Base-by-base conservation (phyloP, 2,329 filamentous ascomycete genomes). In the Aspergillus felis region DNA sequence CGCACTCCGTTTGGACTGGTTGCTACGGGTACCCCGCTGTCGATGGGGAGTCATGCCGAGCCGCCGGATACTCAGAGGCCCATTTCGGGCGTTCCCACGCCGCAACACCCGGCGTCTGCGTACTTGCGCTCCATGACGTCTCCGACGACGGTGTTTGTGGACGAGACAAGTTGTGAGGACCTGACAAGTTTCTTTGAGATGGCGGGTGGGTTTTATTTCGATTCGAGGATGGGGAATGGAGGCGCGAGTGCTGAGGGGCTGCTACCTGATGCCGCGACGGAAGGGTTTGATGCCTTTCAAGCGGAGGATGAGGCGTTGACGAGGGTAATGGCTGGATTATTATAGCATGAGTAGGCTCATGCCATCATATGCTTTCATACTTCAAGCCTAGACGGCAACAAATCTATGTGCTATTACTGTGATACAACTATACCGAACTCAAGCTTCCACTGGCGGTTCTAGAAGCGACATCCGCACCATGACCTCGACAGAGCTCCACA, bases 161-260 rank as follows among this genome's bases (percentile, higher is more conserved):
- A 66, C 25, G 55, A 63, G 0, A 69, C 69, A 28, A 63, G 59
- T 25, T 74, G 75, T 38, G 71, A 82, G 57, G 84, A 87, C 62
- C 67, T 87, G 47, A 85, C 83, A 4, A 84, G 77, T 58, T 73
- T 86, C 59, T 87, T 87, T 58, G 84, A 86, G 63, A 81, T 84
- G 54, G 84, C 83, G 0, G 84, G 84, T 0, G 81, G 78, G 0
- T 53, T 74, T 3, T 73, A 73, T 20, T 70, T 71, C 42, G 68
- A 71, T 52, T 61, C 66, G 2, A 32, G 57, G 27, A 41, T 57
- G 29, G 54, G 57, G 9, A 50, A 47, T 8, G 48, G 48, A 1
- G 12, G 54, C 1, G 54, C 48, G 1, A 44, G 56, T 14, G 62
- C 66, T 8, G 47, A 56, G 10, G 44, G 61, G 50, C 10, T 54